Base-by-base conservation (phyloP, 345 rosid species). In the Aquilaria yunnanensis region DNA sequence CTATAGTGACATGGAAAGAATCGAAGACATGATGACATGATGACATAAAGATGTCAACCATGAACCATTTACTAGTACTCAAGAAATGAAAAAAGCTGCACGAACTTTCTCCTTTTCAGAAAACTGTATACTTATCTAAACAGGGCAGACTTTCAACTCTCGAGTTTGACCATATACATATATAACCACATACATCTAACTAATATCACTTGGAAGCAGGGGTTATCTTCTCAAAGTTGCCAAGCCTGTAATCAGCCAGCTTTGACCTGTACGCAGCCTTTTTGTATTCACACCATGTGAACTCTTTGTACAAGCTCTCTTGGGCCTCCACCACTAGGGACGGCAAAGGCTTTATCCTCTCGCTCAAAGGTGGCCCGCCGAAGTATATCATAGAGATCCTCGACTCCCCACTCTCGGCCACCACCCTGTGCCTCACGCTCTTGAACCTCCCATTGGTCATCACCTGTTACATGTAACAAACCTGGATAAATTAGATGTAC, bases 321-420 rank as follows among this genome's bases (percentile, higher is more conserved):
- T 86, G 90, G 31, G 75, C 85, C 51, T 79, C 70, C 49, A 71
- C 80, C 69, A 86, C 14, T 12, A 93, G 68, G 2, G 76, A 71
- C 0, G 78, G 67, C 6, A 90, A 60, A 54, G 98, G 85, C 3
- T 77, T 76, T 32, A 93, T 88, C 75, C 72, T 86, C 64, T 83
- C 79, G 54, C 37, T 64, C 69, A 81, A 62, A 14, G 94, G 77
- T 29, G 98, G 97, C 14, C 92, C 97, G 11, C 96, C 96, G 47
- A 93, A 93, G 45, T 77, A 93, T 52, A 93, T 83, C 97, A 93
- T 93, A 1, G 98, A 93, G 12, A 93, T 32, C 16, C 98, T 90
- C 11, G 97, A 74, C 66, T 73, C 81, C 43, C 16, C 71, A 33
- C 78, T 77, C 47, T 74, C 94, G 14, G 90, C 74, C 72, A 93